These are phyloP conservation scores for Entomortierella beljakovae DNA, from an alignment of 192 early-diverging fungal genomes.

Conservation along the genomic window DNA sequence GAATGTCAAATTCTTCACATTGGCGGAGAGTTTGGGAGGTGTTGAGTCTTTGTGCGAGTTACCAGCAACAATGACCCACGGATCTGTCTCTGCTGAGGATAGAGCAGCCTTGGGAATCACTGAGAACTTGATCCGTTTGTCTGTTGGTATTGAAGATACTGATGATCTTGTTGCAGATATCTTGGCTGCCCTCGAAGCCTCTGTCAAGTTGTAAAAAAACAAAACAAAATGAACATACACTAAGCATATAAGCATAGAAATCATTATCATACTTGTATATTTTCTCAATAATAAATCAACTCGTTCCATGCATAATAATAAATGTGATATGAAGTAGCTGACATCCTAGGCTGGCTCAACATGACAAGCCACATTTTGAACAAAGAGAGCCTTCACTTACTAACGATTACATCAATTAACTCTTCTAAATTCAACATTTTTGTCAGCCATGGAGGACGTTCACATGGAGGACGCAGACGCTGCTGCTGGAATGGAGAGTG, in stretches of 20 bases:
- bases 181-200: conserved; percentile 40
- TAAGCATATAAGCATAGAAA: too few species aligned
- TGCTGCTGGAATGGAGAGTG: background rate
- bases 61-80: conserved; percentile 97
- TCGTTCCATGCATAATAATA: too few species aligned
- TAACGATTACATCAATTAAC: background rate
- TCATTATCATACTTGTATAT: too few species aligned
- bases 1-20: conserved; percentile 83
- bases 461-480: conserved; percentile 26
- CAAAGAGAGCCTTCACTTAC: too few species aligned
- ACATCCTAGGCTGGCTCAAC: too few species aligned
- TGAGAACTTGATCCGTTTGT: conserved; percentile 92
- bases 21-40: conserved; percentile 97
- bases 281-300: too few species aligned
- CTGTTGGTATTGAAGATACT: conserved; percentile 93
- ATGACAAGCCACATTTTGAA: too few species aligned
- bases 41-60: conserved; percentile 96
- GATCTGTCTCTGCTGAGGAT: conserved; percentile 87
- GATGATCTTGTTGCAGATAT: conserved; percentile 75
- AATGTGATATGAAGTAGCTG: too few species aligned
- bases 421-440: background rate
- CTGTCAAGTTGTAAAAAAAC: conserved; percentile 46
- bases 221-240: too few species aligned
- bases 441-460: conserved; percentile 39
- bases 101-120: conserved; percentile 88